Percentiles rank a stretch among this genome's conserved stretches.
Conservation (phyloP, 2,329 filamentous ascomycete genomes). For the Mollisia scopiformis region DNA sequence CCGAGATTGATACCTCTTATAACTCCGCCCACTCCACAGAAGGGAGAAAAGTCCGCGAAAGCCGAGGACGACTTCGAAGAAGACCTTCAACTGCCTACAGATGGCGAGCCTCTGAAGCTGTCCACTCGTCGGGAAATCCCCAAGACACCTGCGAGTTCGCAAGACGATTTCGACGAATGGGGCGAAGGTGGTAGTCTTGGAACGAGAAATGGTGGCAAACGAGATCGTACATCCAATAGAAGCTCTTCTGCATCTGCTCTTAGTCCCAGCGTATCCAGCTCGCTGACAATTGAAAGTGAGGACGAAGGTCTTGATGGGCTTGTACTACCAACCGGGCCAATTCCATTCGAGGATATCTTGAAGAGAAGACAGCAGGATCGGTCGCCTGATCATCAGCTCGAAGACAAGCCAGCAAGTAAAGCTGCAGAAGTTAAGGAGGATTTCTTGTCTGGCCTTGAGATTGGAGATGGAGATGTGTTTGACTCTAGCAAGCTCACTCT, state of each 20-base stretch:
- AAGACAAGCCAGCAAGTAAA: slow-evolving; percentile 39
- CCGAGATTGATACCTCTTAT: slow-evolving; percentile 56
- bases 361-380: slow-evolving; percentile 68
- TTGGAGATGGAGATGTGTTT: slow-evolving; percentile 83
- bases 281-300: slow-evolving; percentile 88
- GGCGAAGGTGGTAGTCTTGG: slow-evolving; percentile 91
- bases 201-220: slow-evolving; percentile 82
- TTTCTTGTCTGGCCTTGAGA: slow-evolving; percentile 83
- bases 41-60: slow-evolving; percentile 34
- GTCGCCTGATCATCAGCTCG: slow-evolving; percentile 53
- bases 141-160: slow-evolving; percentile 60
- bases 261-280: slow-evolving; percentile 91
- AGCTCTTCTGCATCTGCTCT: slow-evolving; percentile 91
- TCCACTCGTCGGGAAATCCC: slow-evolving; percentile 62
- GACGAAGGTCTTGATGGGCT: slow-evolving; percentile 93
- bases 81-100: slow-evolving; percentile 72
- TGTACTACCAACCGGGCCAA: slow-evolving; percentile 77
- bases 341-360: slow-evolving; percentile 81
- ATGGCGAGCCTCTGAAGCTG: slow-evolving; percentile 65
- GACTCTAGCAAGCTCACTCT: slow-evolving; percentile 79
- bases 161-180: slow-evolving; percentile 88
- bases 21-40: slow-evolving; percentile 58
- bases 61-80: slow-evolving; percentile 70
- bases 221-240: slow-evolving; percentile 77
- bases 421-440: slow-evolving; percentile 60